Percentiles rank a stretch among this genome's conserved stretches.
These are phyloP conservation scores for Ceratocystis destructans DNA, from an alignment of 2,329 filamentous ascomycete genomes.

Conservation along the genomic window DNA sequence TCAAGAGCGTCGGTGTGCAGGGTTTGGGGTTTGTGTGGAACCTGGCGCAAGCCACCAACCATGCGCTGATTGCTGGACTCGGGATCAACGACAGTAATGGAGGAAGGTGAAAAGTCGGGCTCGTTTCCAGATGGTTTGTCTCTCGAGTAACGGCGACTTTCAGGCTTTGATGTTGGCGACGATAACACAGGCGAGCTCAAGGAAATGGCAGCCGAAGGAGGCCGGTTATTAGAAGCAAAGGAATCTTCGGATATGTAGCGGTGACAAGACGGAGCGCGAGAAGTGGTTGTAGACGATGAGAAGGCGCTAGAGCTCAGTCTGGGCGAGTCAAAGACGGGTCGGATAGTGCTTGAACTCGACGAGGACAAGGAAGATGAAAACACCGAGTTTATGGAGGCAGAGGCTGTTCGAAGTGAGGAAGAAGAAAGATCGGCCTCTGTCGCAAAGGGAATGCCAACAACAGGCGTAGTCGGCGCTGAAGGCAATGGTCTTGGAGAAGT, in stretches of 20 bases:
- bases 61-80: constrained; percentile 38
- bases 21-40: constrained; percentile 29
- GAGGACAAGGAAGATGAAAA: constrained; percentile 17
- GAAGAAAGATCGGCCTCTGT: neutral
- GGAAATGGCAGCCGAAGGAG: constrained; percentile 3
- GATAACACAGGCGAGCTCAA: constrained; percentile 14
- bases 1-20: constrained; percentile 14
- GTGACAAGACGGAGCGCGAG: constrained; percentile 14
- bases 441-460: constrained; percentile 11
- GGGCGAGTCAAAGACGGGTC: constrained; percentile 17
- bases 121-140: neutral
- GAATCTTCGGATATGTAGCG: constrained; percentile 16
- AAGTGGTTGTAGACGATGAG: constrained; percentile 12
- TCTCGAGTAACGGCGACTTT: neutral
- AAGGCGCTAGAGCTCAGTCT: constrained; percentile 17
- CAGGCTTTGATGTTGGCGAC: constrained; percentile 10
- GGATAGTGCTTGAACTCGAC: constrained; percentile 17
- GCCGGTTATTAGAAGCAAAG: constrained; percentile 9
- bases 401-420: constrained; percentile 16
- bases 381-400: constrained; percentile 16
- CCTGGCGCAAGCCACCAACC: constrained; percentile 42
- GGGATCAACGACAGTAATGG: constrained; percentile 26
- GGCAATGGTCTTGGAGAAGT: constrained; percentile 12
- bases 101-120: constrained; percentile 15
- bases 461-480: constrained; percentile 14